phyloP scores from a whole-genome alignment of 176 grass and related monocot genomes.

The Carex kokanica region DNA sequence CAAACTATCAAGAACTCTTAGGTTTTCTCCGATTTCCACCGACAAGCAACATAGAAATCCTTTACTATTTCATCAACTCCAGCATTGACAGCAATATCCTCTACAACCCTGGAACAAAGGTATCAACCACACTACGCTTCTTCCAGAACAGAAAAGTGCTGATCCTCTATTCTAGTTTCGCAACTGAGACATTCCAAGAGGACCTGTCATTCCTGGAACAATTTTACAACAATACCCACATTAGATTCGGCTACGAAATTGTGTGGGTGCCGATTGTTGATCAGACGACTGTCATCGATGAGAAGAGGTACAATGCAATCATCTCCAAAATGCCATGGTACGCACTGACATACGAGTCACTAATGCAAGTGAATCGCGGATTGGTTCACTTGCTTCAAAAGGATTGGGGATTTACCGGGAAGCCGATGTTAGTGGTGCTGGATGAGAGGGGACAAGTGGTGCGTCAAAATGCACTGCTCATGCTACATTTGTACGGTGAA shows the following conservation, averaged over 20 bases:
- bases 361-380: background rate
- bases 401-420: slow-evolving; percentile 18
- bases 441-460: slow-evolving; percentile 21
- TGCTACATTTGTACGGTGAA: slow-evolving; percentile 3
- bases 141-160: slow-evolving; percentile 3
- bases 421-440: background rate
- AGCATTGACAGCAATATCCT: slow-evolving; percentile 7
- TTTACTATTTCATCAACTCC: slow-evolving; percentile 13
- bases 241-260: slow-evolving; percentile 6
- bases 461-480: background rate
- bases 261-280: background rate
- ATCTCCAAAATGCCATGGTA: slow-evolving; percentile 17
- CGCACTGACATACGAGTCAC: slow-evolving; percentile 5
- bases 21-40: background rate
- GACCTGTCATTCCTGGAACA: background rate
- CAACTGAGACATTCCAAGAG: slow-evolving; percentile 7
- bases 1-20: background rate
- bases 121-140: slow-evolving; percentile 9
- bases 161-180: slow-evolving; percentile 13
- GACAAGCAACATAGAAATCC: slow-evolving; percentile 20
- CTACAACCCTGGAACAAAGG: background rate
- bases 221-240: background rate
- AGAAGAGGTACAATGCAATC: slow-evolving; percentile 3
- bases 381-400: slow-evolving; percentile 9
- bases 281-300: background rate